A percentile compares a stretch with the other conserved stretches of the same genome.
These are phyloP conservation scores for Parathielavia appendiculata DNA, from an alignment of 495 filamentous ascomycete species.

Conservation along the genomic window DNA sequence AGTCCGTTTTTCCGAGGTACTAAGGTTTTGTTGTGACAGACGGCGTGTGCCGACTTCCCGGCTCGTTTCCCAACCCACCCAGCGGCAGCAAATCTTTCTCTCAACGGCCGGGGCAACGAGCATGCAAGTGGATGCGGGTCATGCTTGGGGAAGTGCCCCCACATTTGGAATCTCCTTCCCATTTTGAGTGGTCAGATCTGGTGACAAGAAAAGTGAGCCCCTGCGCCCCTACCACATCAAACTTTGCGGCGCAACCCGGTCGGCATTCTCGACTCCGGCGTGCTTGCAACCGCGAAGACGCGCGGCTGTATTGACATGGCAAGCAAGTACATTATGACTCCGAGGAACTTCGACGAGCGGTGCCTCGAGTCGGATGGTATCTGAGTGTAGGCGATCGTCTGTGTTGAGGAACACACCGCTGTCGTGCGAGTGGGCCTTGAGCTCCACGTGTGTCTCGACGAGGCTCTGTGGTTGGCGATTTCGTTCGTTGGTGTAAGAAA, in stretches of 20 bases:
- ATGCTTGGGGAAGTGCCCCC: not conserved
- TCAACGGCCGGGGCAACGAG: not conserved
- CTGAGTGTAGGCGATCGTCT: not conserved
- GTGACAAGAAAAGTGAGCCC: too few species aligned
- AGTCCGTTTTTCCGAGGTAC: not conserved
- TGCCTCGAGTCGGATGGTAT: too few species aligned
- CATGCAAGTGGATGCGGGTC: slow-evolving; percentile 8
- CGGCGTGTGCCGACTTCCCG: not conserved
- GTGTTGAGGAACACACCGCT: slow-evolving; percentile 7
- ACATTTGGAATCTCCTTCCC: not conserved
- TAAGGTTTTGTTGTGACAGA: not conserved
- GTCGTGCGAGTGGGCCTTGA: slow-evolving; percentile 1
- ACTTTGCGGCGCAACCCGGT: too few species aligned
- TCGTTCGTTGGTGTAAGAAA: not conserved
- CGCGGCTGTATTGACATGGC: too few species aligned
- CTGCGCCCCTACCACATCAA: too few species aligned
- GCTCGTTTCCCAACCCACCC: not conserved
- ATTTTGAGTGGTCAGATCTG: not conserved
- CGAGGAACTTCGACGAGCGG: too few species aligned
- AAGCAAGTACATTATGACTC: too few species aligned
- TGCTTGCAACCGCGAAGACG: too few species aligned
- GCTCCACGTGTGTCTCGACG: slow-evolving; percentile 11
- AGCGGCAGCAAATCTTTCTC: not conserved
- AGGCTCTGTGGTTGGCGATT: slow-evolving; percentile 12
- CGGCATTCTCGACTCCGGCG: too few species aligned